phyloP scores from a whole-genome alignment of 2,329 filamentous ascomycete species.

The Fusarium sp. region DNA sequence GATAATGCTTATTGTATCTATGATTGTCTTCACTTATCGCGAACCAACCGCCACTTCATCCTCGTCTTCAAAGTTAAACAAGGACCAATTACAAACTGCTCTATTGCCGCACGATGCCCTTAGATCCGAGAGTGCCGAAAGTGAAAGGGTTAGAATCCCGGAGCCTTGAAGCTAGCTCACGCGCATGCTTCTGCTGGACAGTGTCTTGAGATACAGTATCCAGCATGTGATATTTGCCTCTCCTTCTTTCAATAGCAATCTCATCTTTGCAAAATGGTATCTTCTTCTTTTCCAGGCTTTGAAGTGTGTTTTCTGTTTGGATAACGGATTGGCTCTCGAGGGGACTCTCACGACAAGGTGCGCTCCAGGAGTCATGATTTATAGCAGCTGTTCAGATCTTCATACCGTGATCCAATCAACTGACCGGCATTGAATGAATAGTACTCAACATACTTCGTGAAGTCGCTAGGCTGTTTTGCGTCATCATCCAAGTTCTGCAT shows the following conservation, averaged over 20 bases:
- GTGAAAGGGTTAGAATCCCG: neutral
- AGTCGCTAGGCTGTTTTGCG: no score
- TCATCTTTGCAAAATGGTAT: neutral
- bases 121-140: neutral
- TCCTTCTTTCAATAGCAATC: neutral
- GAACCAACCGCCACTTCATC: neutral
- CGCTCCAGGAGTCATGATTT: no score
- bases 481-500: no score
- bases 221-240: neutral
- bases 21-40: neutral
- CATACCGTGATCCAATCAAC: no score
- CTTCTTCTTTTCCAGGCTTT: neutral
- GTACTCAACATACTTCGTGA: no score
- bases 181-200: neutral
- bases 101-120: neutral
- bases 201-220: neutral
- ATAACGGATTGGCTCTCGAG: no score
- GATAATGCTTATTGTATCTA: neutral
- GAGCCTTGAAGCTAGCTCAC: conserved; percentile 2
- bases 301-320: neutral
- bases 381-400: no score
- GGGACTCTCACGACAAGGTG: no score
- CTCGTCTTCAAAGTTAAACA: neutral
- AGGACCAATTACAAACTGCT: neutral
- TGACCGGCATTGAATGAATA: no score